phyloP scores from a whole-genome alignment of 129 eudicot genomes.

The Artemisia argyi region DNA sequence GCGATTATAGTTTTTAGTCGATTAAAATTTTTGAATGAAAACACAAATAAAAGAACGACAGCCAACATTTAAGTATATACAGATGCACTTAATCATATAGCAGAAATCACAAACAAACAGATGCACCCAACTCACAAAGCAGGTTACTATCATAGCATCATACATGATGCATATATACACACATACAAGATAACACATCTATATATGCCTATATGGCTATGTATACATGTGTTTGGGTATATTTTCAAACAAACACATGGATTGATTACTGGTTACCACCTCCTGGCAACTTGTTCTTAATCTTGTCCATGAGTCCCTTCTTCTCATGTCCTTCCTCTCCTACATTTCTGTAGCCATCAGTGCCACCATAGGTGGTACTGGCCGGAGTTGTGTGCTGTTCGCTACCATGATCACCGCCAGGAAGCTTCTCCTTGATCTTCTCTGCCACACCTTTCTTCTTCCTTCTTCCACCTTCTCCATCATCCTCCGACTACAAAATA shows the following conservation, averaged over 20 bases:
- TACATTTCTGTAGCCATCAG: slow-evolving; percentile 3
- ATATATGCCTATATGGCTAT: not conserved
- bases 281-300: slow-evolving; percentile 32
- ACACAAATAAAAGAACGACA: too few species aligned
- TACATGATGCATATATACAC: not conserved
- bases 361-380: not conserved
- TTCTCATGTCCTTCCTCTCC: too few species aligned
- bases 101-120: not conserved
- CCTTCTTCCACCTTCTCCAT: slow-evolving; percentile 62
- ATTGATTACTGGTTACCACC: slow-evolving; percentile 13
- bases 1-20: too few species aligned
- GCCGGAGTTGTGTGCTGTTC: slow-evolving; percentile 10
- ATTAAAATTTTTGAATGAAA: too few species aligned
- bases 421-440: too few species aligned
- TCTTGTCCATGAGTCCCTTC: too few species aligned
- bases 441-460: slow-evolving; percentile 61
- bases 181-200: slow-evolving; percentile 1
- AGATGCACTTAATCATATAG: not conserved
- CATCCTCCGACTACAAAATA: slow-evolving; percentile 58
- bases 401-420: slow-evolving; percentile 28
- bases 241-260: not conserved
- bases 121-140: too few species aligned
- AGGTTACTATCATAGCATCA: too few species aligned
- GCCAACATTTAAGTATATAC: too few species aligned
- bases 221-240: too few species aligned